These are phyloP conservation scores for Mortierella antarctica DNA, from an alignment of 192 early-diverging fungal genomes.

Conservation along the genomic window DNA sequence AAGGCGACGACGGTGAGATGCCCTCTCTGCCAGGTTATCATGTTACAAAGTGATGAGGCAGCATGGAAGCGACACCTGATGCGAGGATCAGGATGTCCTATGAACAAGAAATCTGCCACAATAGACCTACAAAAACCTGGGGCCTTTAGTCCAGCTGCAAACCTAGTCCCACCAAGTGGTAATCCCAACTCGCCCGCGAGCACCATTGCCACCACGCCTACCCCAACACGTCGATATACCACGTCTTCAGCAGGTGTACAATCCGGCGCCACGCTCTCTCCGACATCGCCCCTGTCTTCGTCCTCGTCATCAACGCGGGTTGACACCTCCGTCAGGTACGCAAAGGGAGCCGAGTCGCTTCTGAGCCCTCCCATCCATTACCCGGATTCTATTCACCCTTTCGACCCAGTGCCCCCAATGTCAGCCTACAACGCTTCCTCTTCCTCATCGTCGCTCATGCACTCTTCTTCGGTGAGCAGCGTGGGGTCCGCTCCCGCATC, in stretches of 20 bases:
- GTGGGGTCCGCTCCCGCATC: background rate
- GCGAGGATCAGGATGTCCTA: constrained; percentile 63
- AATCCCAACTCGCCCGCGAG: background rate
- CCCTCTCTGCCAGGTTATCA: constrained; percentile 70
- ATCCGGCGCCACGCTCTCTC: constrained; percentile 9
- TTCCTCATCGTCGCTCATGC: background rate
- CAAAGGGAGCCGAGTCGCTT: background rate
- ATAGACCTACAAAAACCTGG: background rate
- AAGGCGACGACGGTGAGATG: constrained; percentile 56
- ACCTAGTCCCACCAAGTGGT: constrained; percentile 6
- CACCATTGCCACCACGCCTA: constrained; percentile 3
- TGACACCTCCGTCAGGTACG: background rate
- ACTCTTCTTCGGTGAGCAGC: background rate
- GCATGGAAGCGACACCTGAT: constrained; percentile 76
- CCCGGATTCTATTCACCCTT: constrained; percentile 25
- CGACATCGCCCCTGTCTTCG: constrained; percentile 21
- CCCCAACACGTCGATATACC: background rate
- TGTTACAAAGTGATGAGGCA: constrained; percentile 62
- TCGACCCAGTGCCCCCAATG: constrained; percentile 15
- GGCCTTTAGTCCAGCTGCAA: background rate
- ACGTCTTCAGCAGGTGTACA: background rate
- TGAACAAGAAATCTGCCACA: constrained; percentile 53
- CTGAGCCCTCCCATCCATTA: background rate
- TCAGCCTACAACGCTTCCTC: background rate
- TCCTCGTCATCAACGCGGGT: constrained; percentile 29